phyloP scores from a whole-genome alignment of 2,329 filamentous ascomycete species.

The Blastomyces emzantsi region DNA sequence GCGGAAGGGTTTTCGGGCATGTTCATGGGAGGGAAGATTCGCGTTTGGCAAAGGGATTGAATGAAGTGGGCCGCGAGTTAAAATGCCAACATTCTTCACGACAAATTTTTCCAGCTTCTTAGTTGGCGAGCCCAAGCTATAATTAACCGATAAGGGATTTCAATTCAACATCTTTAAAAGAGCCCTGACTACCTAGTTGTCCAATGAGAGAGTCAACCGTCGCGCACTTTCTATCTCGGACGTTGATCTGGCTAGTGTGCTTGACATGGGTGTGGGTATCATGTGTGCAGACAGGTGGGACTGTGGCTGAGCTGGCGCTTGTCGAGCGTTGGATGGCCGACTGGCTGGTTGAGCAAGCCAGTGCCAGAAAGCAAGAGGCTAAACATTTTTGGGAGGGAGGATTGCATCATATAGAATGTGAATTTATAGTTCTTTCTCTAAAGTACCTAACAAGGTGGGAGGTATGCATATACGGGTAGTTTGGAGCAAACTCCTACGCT shows the following conservation, averaged over 20 bases:
- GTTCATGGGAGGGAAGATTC: background rate
- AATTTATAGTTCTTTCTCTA: background rate
- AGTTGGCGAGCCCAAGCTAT: background rate
- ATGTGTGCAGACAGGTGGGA: constrained; percentile 5
- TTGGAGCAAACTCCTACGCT: background rate
- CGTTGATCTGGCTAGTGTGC: background rate
- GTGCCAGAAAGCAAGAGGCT: background rate
- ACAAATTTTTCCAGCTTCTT: background rate
- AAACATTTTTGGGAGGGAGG: background rate
- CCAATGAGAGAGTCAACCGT: background rate
- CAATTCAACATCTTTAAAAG: background rate
- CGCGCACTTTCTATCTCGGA: too few species aligned
- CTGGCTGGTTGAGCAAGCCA: background rate
- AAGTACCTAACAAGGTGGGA: background rate
- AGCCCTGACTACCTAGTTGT: background rate
- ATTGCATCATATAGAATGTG: background rate
- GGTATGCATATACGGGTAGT: background rate
- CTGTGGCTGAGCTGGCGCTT: background rate
- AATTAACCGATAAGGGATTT: background rate
- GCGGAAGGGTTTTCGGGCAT: background rate
- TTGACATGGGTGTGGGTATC: background rate
- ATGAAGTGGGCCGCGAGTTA: background rate
- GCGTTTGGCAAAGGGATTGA: background rate
- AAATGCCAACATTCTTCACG: background rate
- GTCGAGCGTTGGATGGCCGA: background rate